These are phyloP conservation scores for Silene vulgaris DNA, from an alignment of 179 eudicot genomes.

Conservation along the genomic window DNA sequence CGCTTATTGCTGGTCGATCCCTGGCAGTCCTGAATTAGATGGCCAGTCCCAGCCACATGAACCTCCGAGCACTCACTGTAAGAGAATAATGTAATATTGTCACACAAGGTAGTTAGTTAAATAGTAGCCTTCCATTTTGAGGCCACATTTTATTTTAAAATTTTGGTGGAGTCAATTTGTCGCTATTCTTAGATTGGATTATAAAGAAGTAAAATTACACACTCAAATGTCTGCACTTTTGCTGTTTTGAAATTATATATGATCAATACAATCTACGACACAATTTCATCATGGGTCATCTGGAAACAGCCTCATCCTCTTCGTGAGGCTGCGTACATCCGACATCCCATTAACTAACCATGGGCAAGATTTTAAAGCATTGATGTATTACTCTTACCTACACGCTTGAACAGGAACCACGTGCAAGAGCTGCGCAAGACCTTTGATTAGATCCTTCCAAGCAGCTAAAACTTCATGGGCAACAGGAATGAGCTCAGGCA, in stretches of 20 bases:
- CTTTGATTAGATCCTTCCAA: slow-evolving; percentile 74
- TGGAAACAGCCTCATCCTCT: neutral
- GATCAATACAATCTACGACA: neutral
- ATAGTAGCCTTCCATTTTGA: neutral
- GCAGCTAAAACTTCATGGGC: slow-evolving; percentile 77
- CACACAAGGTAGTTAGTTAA: neutral
- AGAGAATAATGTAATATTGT: slow-evolving; percentile 3
- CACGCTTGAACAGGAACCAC: slow-evolving; percentile 80
- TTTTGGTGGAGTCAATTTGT: neutral
- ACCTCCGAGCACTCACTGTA: slow-evolving; percentile 77
- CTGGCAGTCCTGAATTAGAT: slow-evolving; percentile 58
- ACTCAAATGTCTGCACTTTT: neutral
- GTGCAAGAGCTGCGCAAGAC: slow-evolving; percentile 83
- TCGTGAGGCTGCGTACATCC: neutral
- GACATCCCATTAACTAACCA: neutral
- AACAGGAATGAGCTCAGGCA: slow-evolving; percentile 70
- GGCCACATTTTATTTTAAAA: neutral
- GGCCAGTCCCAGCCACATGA: slow-evolving; percentile 57
- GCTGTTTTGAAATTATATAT: neutral
- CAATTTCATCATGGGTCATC: neutral
- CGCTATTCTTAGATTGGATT: neutral
- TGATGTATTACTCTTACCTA: slow-evolving; percentile 44
- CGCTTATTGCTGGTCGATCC: slow-evolving; percentile 59
- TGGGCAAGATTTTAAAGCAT: neutral
- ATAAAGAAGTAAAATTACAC: neutral